These are phyloP conservation scores for Patellifolia procumbens DNA, from an alignment of 179 eudicot genomes.

Conservation along the genomic window DNA sequence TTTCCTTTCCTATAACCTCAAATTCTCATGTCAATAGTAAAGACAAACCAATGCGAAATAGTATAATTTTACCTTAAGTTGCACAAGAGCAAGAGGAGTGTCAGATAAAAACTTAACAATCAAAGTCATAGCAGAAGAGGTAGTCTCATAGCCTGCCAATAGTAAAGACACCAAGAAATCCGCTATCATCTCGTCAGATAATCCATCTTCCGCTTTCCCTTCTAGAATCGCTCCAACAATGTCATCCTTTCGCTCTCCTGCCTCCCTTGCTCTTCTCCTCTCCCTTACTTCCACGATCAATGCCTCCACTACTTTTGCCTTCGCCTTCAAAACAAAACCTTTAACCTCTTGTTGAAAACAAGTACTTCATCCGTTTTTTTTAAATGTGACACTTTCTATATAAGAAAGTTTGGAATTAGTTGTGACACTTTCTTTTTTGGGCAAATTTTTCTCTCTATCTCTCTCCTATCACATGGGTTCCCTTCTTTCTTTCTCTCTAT, in stretches of 20 bases:
- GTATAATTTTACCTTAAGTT: conserved; percentile 56
- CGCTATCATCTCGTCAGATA: conserved; percentile 68
- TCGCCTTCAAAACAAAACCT: conserved; percentile 46
- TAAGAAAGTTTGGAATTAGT: no score
- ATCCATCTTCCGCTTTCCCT: conserved; percentile 54
- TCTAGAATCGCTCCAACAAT: conserved; percentile 69
- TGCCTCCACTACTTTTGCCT: conserved; percentile 72
- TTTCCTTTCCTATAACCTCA: no score
- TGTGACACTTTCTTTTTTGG: no score
- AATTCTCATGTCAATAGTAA: no score
- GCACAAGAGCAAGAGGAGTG: conserved; percentile 68
- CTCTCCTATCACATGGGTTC: no score
- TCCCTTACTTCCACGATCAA: conserved; percentile 57
- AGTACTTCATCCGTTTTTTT: no score
- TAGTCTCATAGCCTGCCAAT: conserved; percentile 87
- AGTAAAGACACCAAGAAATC: conserved; percentile 74
- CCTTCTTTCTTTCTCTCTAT: no score
- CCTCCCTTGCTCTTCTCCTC: conserved; percentile 53
- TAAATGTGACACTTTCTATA: no score
- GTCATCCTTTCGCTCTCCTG: conserved; percentile 65
- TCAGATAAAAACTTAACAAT: conserved; percentile 80
- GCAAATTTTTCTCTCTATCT: no score
- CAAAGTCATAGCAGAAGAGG: conserved; percentile 77
- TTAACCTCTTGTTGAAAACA: no score
- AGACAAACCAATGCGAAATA: no score